Percentiles rank a stretch among this genome's conserved stretches.
These are phyloP conservation scores for Coemansia sp. DNA, from an alignment of 192 early-diverging fungal species.

Conservation along the genomic window DNA sequence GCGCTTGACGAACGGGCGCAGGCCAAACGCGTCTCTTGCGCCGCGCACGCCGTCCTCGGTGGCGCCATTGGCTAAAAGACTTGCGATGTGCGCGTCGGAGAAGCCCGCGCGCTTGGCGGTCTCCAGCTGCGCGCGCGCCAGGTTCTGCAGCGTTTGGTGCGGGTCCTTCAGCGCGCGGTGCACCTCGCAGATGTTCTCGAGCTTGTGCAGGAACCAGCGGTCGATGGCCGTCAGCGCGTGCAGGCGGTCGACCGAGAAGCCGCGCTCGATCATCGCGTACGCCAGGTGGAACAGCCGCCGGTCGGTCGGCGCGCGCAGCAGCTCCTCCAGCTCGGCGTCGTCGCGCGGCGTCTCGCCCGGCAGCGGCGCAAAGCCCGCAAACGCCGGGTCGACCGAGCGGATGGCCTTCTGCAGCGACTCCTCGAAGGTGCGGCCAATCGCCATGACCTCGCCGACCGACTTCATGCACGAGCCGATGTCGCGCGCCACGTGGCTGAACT, in stretches of 20 bases:
- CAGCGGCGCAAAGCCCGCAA: constrained; percentile 75
- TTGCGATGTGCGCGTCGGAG: constrained; percentile 87
- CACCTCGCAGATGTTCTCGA: constrained; percentile 76
- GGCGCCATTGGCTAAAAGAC: constrained; percentile 27
- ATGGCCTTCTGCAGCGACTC: constrained; percentile 96
- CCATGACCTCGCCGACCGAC: constrained; percentile 98
- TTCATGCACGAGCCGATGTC: constrained; percentile 92
- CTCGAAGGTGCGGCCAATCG: constrained; percentile 96
- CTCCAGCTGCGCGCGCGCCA: constrained; percentile 60
- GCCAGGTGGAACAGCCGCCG: constrained; percentile 82
- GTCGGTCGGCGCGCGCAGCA: constrained; percentile 75
- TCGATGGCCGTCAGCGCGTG: constrained; percentile 87
- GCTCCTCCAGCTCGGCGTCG: constrained; percentile 63
- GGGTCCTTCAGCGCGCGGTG: constrained; percentile 54
- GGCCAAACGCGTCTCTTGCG: constrained; percentile 69
- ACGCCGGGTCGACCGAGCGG: constrained; percentile 92
- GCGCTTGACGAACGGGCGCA: constrained; percentile 89
- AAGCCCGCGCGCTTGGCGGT: constrained; percentile 87
- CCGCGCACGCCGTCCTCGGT: constrained; percentile 74
- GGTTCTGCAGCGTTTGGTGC: constrained; percentile 61
- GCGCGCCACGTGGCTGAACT: constrained; percentile 89
- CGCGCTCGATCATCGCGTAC: constrained; percentile 78
- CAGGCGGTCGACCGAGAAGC: constrained; percentile 75
- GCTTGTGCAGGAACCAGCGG: constrained; percentile 89
- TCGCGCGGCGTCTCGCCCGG: constrained; percentile 28